Percentiles rank a stretch among this genome's conserved stretches.
Evolutionary conservation across 2,329 filamentous ascomycete species (phyloP).

Genomic region (Metarhizium brunneum): DNA sequence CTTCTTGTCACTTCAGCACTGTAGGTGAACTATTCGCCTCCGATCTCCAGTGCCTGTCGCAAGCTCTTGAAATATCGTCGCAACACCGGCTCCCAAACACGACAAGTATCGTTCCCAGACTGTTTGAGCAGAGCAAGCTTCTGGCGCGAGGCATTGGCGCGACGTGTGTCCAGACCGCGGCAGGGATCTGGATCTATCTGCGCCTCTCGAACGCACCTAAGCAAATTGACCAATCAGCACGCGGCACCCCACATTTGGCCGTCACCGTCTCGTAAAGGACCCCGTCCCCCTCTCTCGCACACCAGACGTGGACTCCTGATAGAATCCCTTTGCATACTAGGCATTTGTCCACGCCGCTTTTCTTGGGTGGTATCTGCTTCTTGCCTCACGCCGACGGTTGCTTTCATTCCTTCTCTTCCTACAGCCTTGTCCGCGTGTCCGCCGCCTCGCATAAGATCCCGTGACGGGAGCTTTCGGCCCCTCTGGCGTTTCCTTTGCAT

Average conservation of each 20-base stretch:
- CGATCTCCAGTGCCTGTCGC: too few species aligned
- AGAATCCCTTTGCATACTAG: not conserved
- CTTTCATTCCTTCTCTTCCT: not conserved
- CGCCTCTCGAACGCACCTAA: not conserved
- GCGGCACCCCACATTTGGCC: not conserved
- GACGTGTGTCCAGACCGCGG: constrained; percentile 44
- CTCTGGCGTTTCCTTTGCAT: constrained; percentile 3
- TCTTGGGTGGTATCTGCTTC: not conserved
- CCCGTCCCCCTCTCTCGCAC: not conserved
- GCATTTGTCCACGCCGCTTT: not conserved
- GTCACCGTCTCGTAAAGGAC: not conserved
- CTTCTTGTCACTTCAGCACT: too few species aligned
- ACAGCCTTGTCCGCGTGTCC: not conserved
- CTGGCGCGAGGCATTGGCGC: constrained; percentile 58
- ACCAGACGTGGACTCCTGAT: not conserved
- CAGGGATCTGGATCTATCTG: constrained; percentile 11
- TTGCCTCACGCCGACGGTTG: not conserved
- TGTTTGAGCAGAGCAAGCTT: constrained; percentile 69
- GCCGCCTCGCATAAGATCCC: constrained; percentile 5
- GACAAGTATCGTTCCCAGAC: constrained; percentile 54
- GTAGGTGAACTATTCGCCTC: too few species aligned
- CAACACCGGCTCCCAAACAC: constrained; percentile 34
- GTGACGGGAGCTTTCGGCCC: constrained; percentile 4
- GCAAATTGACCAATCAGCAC: not conserved
- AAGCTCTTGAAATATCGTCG: constrained; percentile 25